Base-by-base conservation (phyloP, 2,329 filamentous ascomycete genomes). In the Penicillium hesseltinei region DNA sequence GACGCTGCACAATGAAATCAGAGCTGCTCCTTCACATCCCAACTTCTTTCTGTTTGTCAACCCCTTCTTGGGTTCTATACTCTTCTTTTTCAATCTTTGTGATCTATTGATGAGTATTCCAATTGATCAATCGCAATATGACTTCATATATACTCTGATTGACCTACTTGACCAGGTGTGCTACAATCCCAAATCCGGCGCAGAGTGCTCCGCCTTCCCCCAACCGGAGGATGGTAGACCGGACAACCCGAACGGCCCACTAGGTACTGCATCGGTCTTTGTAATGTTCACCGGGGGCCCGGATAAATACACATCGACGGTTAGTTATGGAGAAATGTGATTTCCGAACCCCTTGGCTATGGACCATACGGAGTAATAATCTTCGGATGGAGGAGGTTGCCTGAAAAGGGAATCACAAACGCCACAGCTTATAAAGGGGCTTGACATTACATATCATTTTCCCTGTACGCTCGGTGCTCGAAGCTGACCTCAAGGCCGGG, bases 171-270 rank as follows among this genome's bases (percentile, higher is more conserved):
- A 47, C 15, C 15, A 25, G 31, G 2, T 35, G 46, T 48, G 50
- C 49, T 19, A 36, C 4, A 36, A 50, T 46, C 31, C 48, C 50
- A 48, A 56, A 59, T 47, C 58, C 71, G 71, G 71, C 62, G 58
- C 69, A 73, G 68, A 57, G 70, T 73, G 69, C 70, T 72, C 71
- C 71, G 71, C 48, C 51, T 56, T 40, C 46, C 61, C 58, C 61
- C 62, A 62, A 62, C 64, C 64, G 65, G 65, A 67, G 62, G 49
- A 65, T 61, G 58, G 65, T 66, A 64, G 63, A 67, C 64, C 64
- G 63, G 63, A 55, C 65, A 65, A 64, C 33, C 33, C 33, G 33
- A 17, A 17, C 63, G 65, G 62, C 62, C 63, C 64, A 66, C 66
- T 60, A 35, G 33, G 33, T 35, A 63, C 57, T 60, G 59, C 44